A percentile compares a stretch with the other conserved stretches of the same genome.
Evolutionary conservation across 1,284 basidiomycete genomes (phyloP).

Genomic region (Pseudozyma sp.): DNA sequence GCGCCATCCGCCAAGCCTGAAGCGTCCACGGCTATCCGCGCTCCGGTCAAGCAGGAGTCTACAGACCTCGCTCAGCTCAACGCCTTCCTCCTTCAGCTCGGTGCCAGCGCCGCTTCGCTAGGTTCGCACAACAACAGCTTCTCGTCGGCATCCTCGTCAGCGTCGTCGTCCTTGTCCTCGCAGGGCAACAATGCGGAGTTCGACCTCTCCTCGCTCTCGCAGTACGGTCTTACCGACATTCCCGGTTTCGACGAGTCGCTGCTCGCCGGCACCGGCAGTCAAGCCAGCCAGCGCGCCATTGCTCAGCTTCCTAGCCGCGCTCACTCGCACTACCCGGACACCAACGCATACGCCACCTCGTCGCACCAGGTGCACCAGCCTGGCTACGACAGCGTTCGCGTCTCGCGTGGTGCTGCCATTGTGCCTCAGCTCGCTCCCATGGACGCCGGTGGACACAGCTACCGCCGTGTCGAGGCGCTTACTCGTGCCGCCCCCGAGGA

Average conservation of each 20-base stretch:
- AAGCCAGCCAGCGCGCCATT: constrained; percentile 34
- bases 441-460: constrained; percentile 53
- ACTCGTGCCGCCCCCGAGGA: constrained; percentile 62
- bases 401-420: constrained; percentile 44
- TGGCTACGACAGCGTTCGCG: constrained; percentile 53
- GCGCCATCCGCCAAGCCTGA: constrained; percentile 22
- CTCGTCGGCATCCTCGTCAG: constrained; percentile 25
- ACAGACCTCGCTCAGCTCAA: constrained; percentile 66
- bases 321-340: constrained; percentile 33
- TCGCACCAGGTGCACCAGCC: constrained; percentile 31
- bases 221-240: constrained; percentile 59
- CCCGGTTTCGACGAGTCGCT: constrained; percentile 61
- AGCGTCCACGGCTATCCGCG: constrained; percentile 5
- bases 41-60: constrained; percentile 71
- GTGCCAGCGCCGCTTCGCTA: constrained; percentile 59
- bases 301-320: constrained; percentile 55
- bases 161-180: constrained; percentile 38
- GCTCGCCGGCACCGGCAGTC: constrained; percentile 12
- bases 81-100: constrained; percentile 67
- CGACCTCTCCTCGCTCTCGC: constrained; percentile 54
- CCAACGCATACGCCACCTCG: constrained; percentile 15
- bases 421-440: constrained; percentile 58
- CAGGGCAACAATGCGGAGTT: constrained; percentile 43
- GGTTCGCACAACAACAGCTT: constrained; percentile 43
- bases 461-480: constrained; percentile 63